Evolutionary conservation across 2,329 filamentous ascomycete species (phyloP).

Genomic region (Cadophora luteo-olivacea): DNA sequence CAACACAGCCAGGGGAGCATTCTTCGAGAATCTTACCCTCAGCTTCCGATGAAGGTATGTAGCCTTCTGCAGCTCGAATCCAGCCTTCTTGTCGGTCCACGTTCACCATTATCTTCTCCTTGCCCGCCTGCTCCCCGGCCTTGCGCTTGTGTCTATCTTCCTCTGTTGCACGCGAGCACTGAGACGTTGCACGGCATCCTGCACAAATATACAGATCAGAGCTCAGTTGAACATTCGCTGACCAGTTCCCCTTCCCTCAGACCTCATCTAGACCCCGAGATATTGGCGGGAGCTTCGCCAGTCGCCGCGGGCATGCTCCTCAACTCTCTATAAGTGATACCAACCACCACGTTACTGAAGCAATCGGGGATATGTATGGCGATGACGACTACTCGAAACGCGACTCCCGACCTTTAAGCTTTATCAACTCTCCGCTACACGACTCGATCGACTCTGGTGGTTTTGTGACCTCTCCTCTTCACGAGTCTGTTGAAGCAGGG

Average conservation of each 20-base stretch:
- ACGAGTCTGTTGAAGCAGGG: conserved; percentile 48
- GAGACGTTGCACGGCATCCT: conserved; percentile 31
- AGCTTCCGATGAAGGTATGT: conserved; percentile 45
- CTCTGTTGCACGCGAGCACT: conserved; percentile 34
- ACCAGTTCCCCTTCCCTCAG: conserved; percentile 38
- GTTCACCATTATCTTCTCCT: conserved; percentile 16
- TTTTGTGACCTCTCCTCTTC: conserved; percentile 55
- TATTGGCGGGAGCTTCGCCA: conserved; percentile 45
- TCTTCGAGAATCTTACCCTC: conserved; percentile 33
- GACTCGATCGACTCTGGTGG: conserved; percentile 53
- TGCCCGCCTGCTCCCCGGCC: conserved; percentile 19
- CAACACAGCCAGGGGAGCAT: conserved; percentile 41
- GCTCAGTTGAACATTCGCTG: conserved; percentile 31
- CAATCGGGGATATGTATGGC: conserved; percentile 77
- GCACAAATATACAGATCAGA: conserved; percentile 22
- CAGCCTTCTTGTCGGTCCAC: not conserved
- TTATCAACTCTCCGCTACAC: conserved; percentile 52
- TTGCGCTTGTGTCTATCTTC: conserved; percentile 25
- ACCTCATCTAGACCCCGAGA: conserved; percentile 46
- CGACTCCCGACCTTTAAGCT: conserved; percentile 66
- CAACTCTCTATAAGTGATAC: conserved; percentile 65
- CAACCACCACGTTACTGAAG: conserved; percentile 77
- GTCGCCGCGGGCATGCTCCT: conserved; percentile 43
- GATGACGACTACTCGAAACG: conserved; percentile 59
- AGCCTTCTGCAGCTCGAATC: conserved; percentile 21